Base-by-base conservation (phyloP, 768 basidiomycete species). In the Psilocybe tampanensis region DNA sequence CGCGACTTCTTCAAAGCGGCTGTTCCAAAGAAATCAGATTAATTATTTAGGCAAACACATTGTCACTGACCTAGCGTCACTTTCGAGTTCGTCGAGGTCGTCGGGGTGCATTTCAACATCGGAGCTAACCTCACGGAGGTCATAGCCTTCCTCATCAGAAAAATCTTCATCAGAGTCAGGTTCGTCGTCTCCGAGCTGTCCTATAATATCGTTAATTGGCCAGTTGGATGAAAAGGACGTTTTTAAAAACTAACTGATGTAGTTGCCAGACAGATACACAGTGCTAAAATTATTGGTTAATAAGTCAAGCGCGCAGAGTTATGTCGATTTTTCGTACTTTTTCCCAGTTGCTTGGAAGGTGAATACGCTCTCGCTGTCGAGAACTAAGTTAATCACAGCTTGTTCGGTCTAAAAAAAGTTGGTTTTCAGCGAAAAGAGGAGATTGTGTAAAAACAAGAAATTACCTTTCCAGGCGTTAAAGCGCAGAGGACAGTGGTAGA, bases 221-320 rank as follows among this genome's bases (percentile, higher is more conserved):
- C 18, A 43, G 47, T 47, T 17, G 2, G 29, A 21, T 4, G 4
- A 4, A 29, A 36, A 45, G 19, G 54, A 33, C 52, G 49, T 50
- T 44, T 39, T 5, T 44, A 33, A 36, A 34, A 44, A 67, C 78
- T 44, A 71, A 89, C 90, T 84, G 68, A 95, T 83, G 72, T 93
- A 94, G 73, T 94, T 93, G 53, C 94, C 93, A 60, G 87, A 86
- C 59, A 95, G 73, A 73, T 92, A 85, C 47, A 94, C 79, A 47
- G 87, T 75, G 70, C 89, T 92, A 54, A 2, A 7, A 52, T 15
- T 53, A 23, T 57, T 24, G 39, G 58, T 58, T 18, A 54, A 67
- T 50, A 57, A 48, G 15, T 17, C 15, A 17, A 19, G 15, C 18
- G 42, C 9, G n/a, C 12, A 11, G 11, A 8, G 19, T 26, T 21